phyloP scores from a whole-genome alignment of 345 rosid species.

The Cardamine resedifolia region DNA sequence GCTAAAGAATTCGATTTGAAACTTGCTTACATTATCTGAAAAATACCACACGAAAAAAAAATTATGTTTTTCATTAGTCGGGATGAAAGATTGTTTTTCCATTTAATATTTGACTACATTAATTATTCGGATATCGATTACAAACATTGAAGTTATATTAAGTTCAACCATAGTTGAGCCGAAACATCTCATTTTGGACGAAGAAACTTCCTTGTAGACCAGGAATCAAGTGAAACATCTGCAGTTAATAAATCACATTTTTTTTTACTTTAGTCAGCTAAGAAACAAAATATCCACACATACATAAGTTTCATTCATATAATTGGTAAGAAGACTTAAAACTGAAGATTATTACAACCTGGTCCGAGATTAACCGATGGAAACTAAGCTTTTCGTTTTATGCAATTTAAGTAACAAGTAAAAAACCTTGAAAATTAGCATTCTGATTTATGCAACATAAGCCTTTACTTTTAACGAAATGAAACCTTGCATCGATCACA shows the following conservation, averaged over 20 bases:
- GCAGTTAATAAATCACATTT: slow-evolving; percentile 19
- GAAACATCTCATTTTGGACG: slow-evolving; percentile 84
- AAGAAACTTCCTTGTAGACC: slow-evolving; percentile 54
- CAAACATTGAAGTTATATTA: background rate
- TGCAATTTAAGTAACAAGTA: too few relatives aligned
- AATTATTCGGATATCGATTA: background rate
- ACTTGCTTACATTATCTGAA: background rate
- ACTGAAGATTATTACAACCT: background rate
- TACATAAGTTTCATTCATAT: background rate
- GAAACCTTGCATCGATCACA: background rate
- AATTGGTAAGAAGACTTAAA: background rate
- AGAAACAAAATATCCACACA: background rate
- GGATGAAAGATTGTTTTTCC: background rate
- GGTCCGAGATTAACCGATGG: background rate
- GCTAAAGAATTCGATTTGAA: background rate
- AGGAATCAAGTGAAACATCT: slow-evolving; percentile 81
- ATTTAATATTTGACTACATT: background rate
- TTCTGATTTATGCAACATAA: background rate
- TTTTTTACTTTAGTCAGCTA: background rate
- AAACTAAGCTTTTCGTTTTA: too few relatives aligned
- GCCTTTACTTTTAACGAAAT: background rate
- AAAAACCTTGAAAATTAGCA: background rate
- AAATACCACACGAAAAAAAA: background rate
- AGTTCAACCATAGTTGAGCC: slow-evolving; percentile 68
- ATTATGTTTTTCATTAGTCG: background rate